Evolutionary conservation across 768 basidiomycete species (phyloP), one percentile per base, ranked within the genome.

Genomic region (Suillus cothurnatus): DNA sequence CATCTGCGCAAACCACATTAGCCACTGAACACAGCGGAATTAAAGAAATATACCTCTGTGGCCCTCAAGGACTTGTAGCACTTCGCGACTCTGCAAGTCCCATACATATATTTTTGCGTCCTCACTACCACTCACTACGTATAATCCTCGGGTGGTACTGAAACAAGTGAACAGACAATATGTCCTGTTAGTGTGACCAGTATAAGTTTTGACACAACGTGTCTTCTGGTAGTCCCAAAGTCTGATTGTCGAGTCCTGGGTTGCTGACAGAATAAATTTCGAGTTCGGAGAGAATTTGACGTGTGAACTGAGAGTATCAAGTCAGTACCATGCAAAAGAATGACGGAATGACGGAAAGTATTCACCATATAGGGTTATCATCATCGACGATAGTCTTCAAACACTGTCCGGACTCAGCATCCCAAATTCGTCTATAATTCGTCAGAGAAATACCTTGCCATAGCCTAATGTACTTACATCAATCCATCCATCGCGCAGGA

Each of bases 401-500:
- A 77, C 97, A 99, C 78, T 99, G 97, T 2, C 97, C 97, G 4
- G 96, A 97, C 63, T 95, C 89, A 0, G 94, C 90, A 73, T 99
- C 97, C 97, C 97, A 99, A 65, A 99, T 88, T 64, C 97, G 96
- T 73, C 97, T 99, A 62, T 32, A 39, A 11, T 31, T 19, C 43
- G 9, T 62, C 21, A 68, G 50, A 71, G 47, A 26, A 26, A 45
- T 47, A 56, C 57, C 52, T 39, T 50, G 62, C 28, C 3, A 45
- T 61, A 66, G 47, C 39, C 53, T 38, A 50, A 63, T 28, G 5
- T 9, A 79, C 90, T 77, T 68, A 98, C 97, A 99, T 97, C 50
- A 99, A 78, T 6, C 97, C 97, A 76, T 99, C 97, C 91, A 95
- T 97, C 14, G 95, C 93, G 70, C 93, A 94, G 21, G 95, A 97